phyloP scores from a whole-genome alignment of 2,329 filamentous ascomycete species.

The Fusarium globosum region DNA sequence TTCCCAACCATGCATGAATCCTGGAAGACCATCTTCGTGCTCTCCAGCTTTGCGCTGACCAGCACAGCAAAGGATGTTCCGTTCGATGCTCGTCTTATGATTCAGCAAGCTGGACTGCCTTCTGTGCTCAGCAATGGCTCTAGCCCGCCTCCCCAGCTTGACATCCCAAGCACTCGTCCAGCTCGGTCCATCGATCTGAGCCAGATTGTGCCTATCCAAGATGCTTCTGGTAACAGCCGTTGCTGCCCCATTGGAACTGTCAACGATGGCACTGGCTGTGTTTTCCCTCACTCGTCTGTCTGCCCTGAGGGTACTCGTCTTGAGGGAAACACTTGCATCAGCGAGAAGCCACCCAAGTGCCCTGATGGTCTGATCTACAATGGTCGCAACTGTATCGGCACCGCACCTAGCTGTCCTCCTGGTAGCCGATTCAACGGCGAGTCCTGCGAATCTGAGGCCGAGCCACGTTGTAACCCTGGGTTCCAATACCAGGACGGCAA shows the following conservation, averaged over 20 bases:
- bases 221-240: conserved; percentile 8
- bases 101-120: conserved; percentile 2
- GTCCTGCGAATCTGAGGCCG: conserved; percentile 4
- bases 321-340: conserved; percentile 25
- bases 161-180: background rate
- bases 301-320: conserved; percentile 19
- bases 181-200: conserved; percentile 4
- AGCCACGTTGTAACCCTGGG: background rate
- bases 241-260: conserved; percentile 27
- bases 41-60: background rate
- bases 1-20: background rate
- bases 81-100: background rate
- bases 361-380: conserved; percentile 10
- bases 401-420: background rate
- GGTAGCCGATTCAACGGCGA: conserved; percentile 19
- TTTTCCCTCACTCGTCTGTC: conserved; percentile 29
- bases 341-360: conserved; percentile 1
- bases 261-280: conserved; percentile 27
- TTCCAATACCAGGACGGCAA: conserved; percentile 3
- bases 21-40: background rate
- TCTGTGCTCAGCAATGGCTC: background rate
- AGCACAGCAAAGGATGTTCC: background rate
- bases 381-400: conserved; percentile 9
- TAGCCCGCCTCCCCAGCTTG: background rate
- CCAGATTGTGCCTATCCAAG: conserved; percentile 11